Evolutionary conservation across 1,284 basidiomycete genomes (phyloP).

Genomic region (Ganoderma resinaceum): DNA sequence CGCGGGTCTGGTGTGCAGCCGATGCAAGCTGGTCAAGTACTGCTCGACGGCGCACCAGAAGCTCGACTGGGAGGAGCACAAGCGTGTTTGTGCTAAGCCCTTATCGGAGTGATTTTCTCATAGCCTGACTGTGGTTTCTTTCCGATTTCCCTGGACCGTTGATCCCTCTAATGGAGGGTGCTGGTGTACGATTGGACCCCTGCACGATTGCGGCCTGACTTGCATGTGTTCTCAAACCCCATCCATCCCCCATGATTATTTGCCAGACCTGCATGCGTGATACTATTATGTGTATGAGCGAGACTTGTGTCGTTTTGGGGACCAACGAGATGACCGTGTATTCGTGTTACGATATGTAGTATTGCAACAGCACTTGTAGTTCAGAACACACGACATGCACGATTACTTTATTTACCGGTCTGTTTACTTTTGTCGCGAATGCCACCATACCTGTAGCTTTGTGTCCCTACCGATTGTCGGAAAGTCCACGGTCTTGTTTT

Average conservation of each 20-base stretch:
- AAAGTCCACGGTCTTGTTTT: neutral
- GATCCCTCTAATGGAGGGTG: neutral
- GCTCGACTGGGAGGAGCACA: constrained; percentile 77
- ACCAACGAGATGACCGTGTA: constrained; percentile 12
- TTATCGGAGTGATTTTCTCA: constrained; percentile 18
- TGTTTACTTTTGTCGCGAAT: neutral
- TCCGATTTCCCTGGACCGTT: neutral
- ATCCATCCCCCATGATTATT: neutral
- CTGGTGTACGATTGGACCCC: neutral
- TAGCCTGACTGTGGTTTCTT: neutral
- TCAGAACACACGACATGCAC: constrained; percentile 5
- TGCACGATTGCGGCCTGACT: neutral
- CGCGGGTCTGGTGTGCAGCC: constrained; percentile 68
- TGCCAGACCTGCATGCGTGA: neutral
- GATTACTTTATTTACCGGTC: neutral
- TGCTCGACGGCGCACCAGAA: constrained; percentile 74
- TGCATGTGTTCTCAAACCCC: neutral
- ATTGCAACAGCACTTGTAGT: constrained; percentile 10
- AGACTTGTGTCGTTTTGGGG: constrained; percentile 1
- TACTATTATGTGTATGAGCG: constrained; percentile 12
- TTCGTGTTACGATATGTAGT: constrained; percentile 16
- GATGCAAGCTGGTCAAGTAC: constrained; percentile 77
- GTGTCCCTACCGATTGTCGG: neutral
- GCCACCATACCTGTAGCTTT: constrained; percentile 10
- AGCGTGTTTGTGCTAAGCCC: constrained; percentile 65